phyloP scores from a whole-genome alignment of 768 basidiomycete species.

The Leccinum fibrillosum region DNA sequence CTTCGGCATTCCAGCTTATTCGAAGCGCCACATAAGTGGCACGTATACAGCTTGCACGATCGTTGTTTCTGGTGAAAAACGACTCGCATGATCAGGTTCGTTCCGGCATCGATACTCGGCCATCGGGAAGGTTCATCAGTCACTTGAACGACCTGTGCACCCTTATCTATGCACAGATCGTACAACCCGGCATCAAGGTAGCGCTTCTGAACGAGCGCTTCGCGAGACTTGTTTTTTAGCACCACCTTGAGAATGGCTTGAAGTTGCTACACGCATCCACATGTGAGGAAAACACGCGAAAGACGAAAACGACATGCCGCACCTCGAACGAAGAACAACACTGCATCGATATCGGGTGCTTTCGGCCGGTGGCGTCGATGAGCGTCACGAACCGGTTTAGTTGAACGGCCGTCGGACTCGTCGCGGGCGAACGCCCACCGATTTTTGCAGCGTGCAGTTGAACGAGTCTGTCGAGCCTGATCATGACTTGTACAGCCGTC shows the following conservation, averaged over 20 bases:
- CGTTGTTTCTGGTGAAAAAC: conserved; percentile 18
- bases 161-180: conserved; percentile 24
- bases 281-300: neutral
- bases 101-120: conserved; percentile 24
- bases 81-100: conserved; percentile 23
- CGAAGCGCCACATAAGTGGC: conserved; percentile 20
- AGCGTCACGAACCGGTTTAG: conserved; percentile 22
- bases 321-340: conserved; percentile 27
- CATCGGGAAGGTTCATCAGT: conserved; percentile 20
- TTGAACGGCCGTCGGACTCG: conserved; percentile 20
- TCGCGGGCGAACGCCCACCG: neutral
- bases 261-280: conserved; percentile 17
- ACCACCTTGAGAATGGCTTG: conserved; percentile 17
- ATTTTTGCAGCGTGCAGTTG: conserved; percentile 18
- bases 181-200: conserved; percentile 24
- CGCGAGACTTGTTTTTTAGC: conserved; percentile 14
- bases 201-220: conserved; percentile 20
- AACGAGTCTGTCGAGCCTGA: conserved; percentile 21
- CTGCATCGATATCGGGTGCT: conserved; percentile 25
- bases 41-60: conserved; percentile 11
- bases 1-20: conserved; percentile 15
- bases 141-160: conserved; percentile 19
- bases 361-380: conserved; percentile 25
- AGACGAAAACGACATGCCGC: neutral
- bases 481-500: conserved; percentile 15